These are phyloP conservation scores for Crithidia bombi DNA, from an alignment of 208 protist genomes.

Conservation along the genomic window DNA sequence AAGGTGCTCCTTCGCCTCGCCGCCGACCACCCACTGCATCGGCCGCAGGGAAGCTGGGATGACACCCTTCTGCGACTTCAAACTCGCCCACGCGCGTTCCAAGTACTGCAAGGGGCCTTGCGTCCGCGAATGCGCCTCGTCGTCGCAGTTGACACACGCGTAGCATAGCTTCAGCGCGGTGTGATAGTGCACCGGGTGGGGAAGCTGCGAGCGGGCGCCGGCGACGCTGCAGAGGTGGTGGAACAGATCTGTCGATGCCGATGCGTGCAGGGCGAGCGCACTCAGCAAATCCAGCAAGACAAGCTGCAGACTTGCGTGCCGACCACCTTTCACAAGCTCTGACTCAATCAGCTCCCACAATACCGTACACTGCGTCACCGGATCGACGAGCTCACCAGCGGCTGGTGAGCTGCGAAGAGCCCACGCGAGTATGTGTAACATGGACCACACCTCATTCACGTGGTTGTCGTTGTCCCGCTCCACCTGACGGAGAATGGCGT, in stretches of 20 bases:
- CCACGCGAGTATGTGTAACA: conserved; percentile 32
- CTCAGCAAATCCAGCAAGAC: conserved; percentile 31
- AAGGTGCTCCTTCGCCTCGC: conserved; percentile 9
- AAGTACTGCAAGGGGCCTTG: conserved; percentile 7
- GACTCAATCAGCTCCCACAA: conserved; percentile 24
- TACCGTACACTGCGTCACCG: conserved; percentile 24
- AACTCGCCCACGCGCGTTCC: conserved; percentile 8
- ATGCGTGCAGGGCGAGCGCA: conserved; percentile 27
- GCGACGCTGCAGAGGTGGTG: conserved; percentile 17
- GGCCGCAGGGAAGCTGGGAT: conserved; percentile 17
- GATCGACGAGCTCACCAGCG: conserved; percentile 1
- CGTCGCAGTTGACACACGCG: conserved; percentile 23
- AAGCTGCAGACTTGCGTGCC: conserved; percentile 24
- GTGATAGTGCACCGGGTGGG: conserved; percentile 31
- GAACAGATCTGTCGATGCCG: conserved; percentile 15
- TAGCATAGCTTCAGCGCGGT: conserved; percentile 30
- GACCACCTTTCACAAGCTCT: conserved; percentile 14
- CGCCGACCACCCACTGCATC: conserved; percentile 19
- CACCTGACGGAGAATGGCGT: conserved; percentile 12
- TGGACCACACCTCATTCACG: conserved; percentile 33
- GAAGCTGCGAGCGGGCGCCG: conserved; percentile 16
- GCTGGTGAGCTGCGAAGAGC: conserved; percentile 26
- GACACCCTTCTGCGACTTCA: conserved; percentile 10
- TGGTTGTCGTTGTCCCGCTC: conserved; percentile 21
- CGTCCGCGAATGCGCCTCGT: conserved; percentile 1